Percentiles rank a stretch among this genome's conserved stretches.
phyloP scores from a whole-genome alignment of 2,329 filamentous ascomycete genomes.

The Coleophoma cylindrospora region DNA sequence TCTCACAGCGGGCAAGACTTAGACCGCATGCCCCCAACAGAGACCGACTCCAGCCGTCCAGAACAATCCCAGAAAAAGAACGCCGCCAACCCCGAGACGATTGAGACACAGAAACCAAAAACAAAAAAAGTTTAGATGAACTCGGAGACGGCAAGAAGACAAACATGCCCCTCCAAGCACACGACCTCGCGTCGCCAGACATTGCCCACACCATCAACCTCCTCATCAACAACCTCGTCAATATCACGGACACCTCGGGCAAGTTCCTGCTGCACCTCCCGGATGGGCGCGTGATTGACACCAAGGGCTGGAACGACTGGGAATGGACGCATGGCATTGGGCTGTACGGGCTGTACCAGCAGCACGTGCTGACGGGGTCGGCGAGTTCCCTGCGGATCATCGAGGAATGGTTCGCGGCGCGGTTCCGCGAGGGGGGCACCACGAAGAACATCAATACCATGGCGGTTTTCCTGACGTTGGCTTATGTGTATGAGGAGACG shows the following conservation, averaged over 20 bases:
- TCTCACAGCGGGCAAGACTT: too few relatives aligned
- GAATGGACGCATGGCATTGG: slow-evolving; percentile 80
- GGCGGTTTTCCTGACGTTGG: slow-evolving; percentile 71
- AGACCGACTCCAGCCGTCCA: too few relatives aligned
- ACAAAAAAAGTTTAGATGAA: too few relatives aligned
- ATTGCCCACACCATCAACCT: slow-evolving; percentile 40
- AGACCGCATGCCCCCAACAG: too few relatives aligned
- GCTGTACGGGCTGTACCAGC: slow-evolving; percentile 77
- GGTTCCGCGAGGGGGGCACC: slow-evolving; percentile 39
- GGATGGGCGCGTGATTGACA: slow-evolving; percentile 64
- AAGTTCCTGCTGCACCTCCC: slow-evolving; percentile 66
- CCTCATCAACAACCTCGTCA: slow-evolving; percentile 68
- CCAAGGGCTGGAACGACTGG: slow-evolving; percentile 81
- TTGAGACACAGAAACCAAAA: too few relatives aligned
- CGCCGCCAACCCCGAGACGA: too few relatives aligned
- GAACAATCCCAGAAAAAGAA: too few relatives aligned
- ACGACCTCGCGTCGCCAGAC: too few relatives aligned
- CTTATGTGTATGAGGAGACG: slow-evolving; percentile 73
- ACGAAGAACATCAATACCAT: slow-evolving; percentile 87
- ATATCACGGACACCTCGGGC: slow-evolving; percentile 71
- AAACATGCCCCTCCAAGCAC: too few relatives aligned
- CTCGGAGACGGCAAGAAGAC: too few relatives aligned
- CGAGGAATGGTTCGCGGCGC: slow-evolving; percentile 54
- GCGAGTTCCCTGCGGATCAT: slow-evolving; percentile 56
- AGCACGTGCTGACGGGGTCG: slow-evolving; percentile 65